phyloP scores from a whole-genome alignment of 371 early-diverging fungal species.

The Syncephalastrum monosporum region DNA sequence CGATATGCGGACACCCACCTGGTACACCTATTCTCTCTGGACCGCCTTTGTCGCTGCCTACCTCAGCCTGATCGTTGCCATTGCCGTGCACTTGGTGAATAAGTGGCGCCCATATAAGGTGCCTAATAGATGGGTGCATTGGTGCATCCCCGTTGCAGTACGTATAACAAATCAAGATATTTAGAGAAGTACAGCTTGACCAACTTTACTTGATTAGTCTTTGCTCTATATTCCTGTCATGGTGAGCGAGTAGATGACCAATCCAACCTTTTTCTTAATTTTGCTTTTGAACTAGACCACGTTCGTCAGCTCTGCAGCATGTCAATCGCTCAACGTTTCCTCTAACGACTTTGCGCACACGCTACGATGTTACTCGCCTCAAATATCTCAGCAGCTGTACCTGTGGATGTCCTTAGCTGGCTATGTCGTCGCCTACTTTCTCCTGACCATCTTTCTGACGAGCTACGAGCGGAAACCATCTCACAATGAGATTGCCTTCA shows the following conservation, averaged over 20 bases:
- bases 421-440: slow-evolving; percentile 62
- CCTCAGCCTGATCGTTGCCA: slow-evolving; percentile 29
- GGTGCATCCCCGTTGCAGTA: slow-evolving; percentile 61
- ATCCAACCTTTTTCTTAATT: background rate
- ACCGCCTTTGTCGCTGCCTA: slow-evolving; percentile 34
- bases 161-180: background rate
- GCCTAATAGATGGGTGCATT: slow-evolving; percentile 55
- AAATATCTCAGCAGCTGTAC: slow-evolving; percentile 54
- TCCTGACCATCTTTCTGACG: slow-evolving; percentile 68
- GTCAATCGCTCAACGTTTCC: slow-evolving; percentile 50
- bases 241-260: slow-evolving; percentile 16
- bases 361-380: slow-evolving; percentile 49
- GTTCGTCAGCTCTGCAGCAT: slow-evolving; percentile 60
- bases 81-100: slow-evolving; percentile 37
- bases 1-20: slow-evolving; percentile 48
- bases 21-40: slow-evolving; percentile 54
- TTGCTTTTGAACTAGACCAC: slow-evolving; percentile 39
- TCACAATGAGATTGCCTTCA: slow-evolving; percentile 70
- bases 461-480: slow-evolving; percentile 69
- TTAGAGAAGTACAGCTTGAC: background rate
- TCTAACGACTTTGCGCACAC: slow-evolving; percentile 40
- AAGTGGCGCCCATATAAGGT: slow-evolving; percentile 40
- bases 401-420: slow-evolving; percentile 60
- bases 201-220: slow-evolving; percentile 20
- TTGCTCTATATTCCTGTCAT: slow-evolving; percentile 47